Base-by-base conservation (phyloP, 1,139 yeast genomes). In the Taiozyma onychis region DNA sequence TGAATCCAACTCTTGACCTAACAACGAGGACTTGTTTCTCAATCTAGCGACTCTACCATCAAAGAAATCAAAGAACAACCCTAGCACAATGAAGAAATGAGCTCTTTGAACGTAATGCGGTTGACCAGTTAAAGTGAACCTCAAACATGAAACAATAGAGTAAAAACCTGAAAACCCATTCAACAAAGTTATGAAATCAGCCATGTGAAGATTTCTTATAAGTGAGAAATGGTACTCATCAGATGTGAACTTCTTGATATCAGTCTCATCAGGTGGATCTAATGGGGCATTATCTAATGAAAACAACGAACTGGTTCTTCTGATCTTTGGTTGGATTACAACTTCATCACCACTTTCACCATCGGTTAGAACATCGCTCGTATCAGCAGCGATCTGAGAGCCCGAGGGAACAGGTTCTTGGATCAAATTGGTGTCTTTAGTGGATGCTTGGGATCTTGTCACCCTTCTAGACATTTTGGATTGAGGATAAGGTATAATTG, bases 1-100 rank as follows among this genome's bases (percentile, higher is more conserved):
- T 2, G 97, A 89, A 66, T 93, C 99, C 61, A 93, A 80, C 70
- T 93, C 99, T 69, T 93, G 98, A 53, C 99, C 99, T 89, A 95
- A 88, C 51, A 93, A 76, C 26, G 96, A 85, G 3, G 96, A 81
- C 71, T 93, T 89, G 68, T 90, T 86, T 71, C 97, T 81, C 73
- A 93, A 78, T 61, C 99, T 79, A 6, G 99, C 99, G 9, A 93
- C 99, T 62, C 96, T 82, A 30, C 99, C 99, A 66, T 93, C 99
- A 66, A 93, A 86, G 66, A 93, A 90, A 69, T 93, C 99, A 67
- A 91, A 91, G 65, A 93, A 89, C 62, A 91, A 80, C 7, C 99
- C 99, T 60, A 91, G 74, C 21, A 88, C 78, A 44, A 89, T 88
- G 68, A 91, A 88, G 58, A 86, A 83, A 71, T 90, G 93, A 4